Base-by-base conservation (phyloP, 2,329 filamentous ascomycete species). In the Aureobasidium mangrovei region DNA sequence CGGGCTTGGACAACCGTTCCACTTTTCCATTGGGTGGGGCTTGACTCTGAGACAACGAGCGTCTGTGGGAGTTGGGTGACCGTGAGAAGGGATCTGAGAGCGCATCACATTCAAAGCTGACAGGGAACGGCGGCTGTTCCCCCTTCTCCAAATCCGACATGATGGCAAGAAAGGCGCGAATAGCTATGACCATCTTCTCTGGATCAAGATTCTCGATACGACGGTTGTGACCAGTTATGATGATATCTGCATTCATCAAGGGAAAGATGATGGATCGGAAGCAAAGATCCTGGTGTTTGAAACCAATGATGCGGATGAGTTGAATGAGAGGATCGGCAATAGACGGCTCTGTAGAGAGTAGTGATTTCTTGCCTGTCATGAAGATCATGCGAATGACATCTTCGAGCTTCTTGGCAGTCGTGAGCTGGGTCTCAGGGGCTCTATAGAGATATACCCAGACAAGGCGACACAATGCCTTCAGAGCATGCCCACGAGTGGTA, bases 151-250 rank as follows among this genome's bases (percentile, higher is more conserved):
- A 75, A 67, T 98, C 93, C 0, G 86, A 81, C 82, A 98, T 91
- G 61, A 97, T 89, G 32, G 86, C 88, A 29, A 98, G 77, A 66
- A 97, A 98, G 3, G 93, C 88, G 59, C 90, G 82, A 59, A 98
- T 98, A 2, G 91, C 93, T 61, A 98, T 87, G n/a, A 97, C 91
- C 72, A 96, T 95, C 63, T 88, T 86, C 65, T 98, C 94, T 0
- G 94, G 93, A 58, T 98, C 93, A 58, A 98, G 78, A 64, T 94
- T 88, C 65, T 97, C 93, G 29, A 96, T 86, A 65, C 83, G 90
- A 40, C 93, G 73, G 42, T 95, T 88, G 63, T 84, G 88, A 75
- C 76, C 77, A 18, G 83, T 81, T 18, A 57, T 52, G 28, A 59
- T 57, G 10, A 57, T 35, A 31, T 67, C 66, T 1, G 90, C 89